Evolutionary conservation across 2,329 filamentous ascomycete species (phyloP).

Genomic region (Colletotrichum orchidophilum): DNA sequence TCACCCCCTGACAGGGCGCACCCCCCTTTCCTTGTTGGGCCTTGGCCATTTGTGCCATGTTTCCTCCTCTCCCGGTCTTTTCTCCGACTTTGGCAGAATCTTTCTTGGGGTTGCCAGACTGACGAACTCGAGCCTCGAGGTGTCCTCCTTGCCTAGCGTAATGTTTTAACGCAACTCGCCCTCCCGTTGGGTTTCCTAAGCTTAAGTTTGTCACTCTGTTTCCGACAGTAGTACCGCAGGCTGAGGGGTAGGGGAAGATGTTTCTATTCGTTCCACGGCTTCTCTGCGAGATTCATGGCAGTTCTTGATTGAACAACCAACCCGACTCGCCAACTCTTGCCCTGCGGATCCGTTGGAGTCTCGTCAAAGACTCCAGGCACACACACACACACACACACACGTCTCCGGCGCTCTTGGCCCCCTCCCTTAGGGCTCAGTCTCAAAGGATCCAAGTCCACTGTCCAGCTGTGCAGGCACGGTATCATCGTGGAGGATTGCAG

Average conservation of each 20-base stretch:
- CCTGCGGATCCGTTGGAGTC: conserved; percentile 8
- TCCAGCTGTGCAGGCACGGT: not conserved
- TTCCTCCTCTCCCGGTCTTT: conserved; percentile 14
- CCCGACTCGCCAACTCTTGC: not conserved
- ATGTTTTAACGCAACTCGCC: not conserved
- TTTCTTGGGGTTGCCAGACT: not conserved
- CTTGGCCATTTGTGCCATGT: conserved; percentile 27
- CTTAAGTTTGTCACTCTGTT: conserved; percentile 14
- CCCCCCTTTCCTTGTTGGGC: conserved; percentile 14
- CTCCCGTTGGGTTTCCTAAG: not conserved
- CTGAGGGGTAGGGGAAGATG: not conserved
- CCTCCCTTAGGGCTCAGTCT: not conserved
- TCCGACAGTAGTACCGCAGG: conserved; percentile 9
- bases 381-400: not conserved
- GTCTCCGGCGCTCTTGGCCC: not conserved
- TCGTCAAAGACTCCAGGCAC: not conserved
- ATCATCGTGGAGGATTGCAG: conserved; percentile 10
- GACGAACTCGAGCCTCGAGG: not conserved
- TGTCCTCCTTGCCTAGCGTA: not conserved
- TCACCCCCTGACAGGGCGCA: conserved; percentile 21
- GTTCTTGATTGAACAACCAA: conserved; percentile 19
- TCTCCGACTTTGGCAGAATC: not conserved
- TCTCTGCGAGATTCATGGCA: conserved; percentile 27
- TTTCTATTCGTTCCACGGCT: conserved; percentile 23
- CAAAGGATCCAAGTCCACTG: conserved; percentile 4